A percentile compares a stretch with the other conserved stretches of the same genome.
phyloP scores from a whole-genome alignment of 108 stramenopile species.

The Licmophora abbreviata region DNA sequence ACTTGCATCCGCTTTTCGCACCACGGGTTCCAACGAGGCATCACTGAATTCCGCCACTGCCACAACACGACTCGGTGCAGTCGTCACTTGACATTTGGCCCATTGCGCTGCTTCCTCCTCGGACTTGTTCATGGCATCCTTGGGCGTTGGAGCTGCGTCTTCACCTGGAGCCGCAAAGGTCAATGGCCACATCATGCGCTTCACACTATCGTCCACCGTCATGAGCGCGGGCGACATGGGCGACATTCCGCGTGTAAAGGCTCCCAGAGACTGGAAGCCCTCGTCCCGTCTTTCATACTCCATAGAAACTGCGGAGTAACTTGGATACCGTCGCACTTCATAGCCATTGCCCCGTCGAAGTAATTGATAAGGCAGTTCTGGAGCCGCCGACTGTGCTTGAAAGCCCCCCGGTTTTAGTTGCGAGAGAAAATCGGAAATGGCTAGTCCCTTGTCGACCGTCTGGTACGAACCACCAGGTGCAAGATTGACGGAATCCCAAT shows the following conservation, averaged over 20 bases:
- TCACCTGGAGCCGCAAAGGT: conserved; percentile 52
- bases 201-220: conserved; percentile 48
- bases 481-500: conserved; percentile 93
- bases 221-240: conserved; percentile 79
- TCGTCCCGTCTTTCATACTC: conserved; percentile 70
- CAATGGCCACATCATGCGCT: conserved; percentile 84
- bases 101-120: conserved; percentile 44
- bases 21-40: conserved; percentile 76
- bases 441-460: conserved; percentile 51
- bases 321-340: conserved; percentile 75
- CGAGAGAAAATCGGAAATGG: conserved; percentile 65
- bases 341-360: conserved; percentile 75
- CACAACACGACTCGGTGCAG: conserved; percentile 40
- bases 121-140: conserved; percentile 31
- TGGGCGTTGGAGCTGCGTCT: conserved; percentile 20
- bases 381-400: conserved; percentile 46
- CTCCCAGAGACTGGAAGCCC: conserved; percentile 70
- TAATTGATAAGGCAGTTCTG: conserved; percentile 76
- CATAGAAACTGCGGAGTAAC: conserved; percentile 41
- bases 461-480: conserved; percentile 33
- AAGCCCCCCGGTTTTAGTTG: conserved; percentile 67
- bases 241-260: conserved; percentile 54
- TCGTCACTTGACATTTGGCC: conserved; percentile 29
- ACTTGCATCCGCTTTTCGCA: conserved; percentile 49
- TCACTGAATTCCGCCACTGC: conserved; percentile 70